Evolutionary conservation across 345 rosid species (phyloP), one percentile per base, ranked within the genome.

Genomic region (Melaleuca quinquenervia): DNA sequence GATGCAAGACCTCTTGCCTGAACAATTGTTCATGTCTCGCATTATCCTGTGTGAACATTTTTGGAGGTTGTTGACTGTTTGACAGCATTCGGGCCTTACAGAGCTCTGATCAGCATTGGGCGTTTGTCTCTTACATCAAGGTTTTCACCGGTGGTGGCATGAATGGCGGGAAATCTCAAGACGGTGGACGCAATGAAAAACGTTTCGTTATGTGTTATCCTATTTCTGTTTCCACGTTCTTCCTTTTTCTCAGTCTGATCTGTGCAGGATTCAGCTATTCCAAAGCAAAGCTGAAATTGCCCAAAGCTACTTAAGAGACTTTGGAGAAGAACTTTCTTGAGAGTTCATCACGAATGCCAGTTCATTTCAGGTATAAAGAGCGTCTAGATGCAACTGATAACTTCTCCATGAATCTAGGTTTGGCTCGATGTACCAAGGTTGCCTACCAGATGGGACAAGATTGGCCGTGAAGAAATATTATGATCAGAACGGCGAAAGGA

Each of bases 391-490:
- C 99, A 6, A 97, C 99, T 22, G 90, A 91, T 86, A 92, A 93
- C 92, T 97, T 97, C 90, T 88, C 94, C 6, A 91, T 93, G 83
- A 97, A 92, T 92, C 94, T 97, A 18, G 99, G 60, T 96, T 97
- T 86, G 98, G 99, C 52, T 94, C 98, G 1, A 98, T 97, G 74
- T 96, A 96, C 85, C 90, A 87, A 85, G 99, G 98, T 24, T 74
- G 80, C 85, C 94, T 97, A 10, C 93, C 93, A 1, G 98, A 94
- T 89, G 98, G 97, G 26, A 93, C 95, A 45, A 93, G 88, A 55
- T 14, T 96, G 50, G 99, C 99, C 3, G 99, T 97, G 87, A 97
- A 97, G 96, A 94, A 97, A 90, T 87, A 96, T 96, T 14, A 96
- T 98, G 0, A 52, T 96, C 2, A 96, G 98, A 36, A 95, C 93